Evolutionary conservation across 371 early-diverging fungal species (phyloP).

Genomic region (Mucor ambiguus): DNA sequence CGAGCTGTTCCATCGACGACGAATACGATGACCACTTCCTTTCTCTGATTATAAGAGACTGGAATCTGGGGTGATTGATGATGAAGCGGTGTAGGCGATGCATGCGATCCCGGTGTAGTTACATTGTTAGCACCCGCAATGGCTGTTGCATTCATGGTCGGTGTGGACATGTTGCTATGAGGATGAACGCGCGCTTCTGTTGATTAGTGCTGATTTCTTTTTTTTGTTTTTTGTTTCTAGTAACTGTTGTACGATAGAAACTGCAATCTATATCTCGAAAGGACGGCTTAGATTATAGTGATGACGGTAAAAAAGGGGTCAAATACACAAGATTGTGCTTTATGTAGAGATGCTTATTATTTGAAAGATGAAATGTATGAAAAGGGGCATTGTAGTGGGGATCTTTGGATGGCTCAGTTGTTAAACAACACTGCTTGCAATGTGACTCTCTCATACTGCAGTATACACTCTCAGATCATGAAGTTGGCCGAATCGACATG

Average conservation of each 20-base stretch:
- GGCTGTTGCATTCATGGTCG: constrained; percentile 1
- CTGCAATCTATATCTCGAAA: neutral
- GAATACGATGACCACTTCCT: constrained; percentile 63
- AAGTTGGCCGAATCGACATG: neutral
- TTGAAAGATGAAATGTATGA: neutral
- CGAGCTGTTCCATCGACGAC: constrained; percentile 63
- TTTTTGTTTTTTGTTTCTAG: neutral
- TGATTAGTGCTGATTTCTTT: neutral
- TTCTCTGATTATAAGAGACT: constrained; percentile 43
- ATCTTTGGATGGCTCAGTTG: neutral
- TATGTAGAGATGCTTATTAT: neutral
- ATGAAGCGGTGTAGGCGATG: constrained; percentile 68
- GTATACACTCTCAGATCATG: neutral
- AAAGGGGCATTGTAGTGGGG: neutral
- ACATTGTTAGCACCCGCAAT: constrained; percentile 17
- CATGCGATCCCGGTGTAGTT: constrained; percentile 41
- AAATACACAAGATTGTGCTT: neutral
- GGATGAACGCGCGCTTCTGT: neutral
- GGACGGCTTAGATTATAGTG: neutral
- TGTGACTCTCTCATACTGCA: neutral
- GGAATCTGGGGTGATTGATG: constrained; percentile 81
- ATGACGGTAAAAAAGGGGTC: neutral
- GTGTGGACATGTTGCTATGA: constrained; percentile 16
- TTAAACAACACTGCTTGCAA: neutral
- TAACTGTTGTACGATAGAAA: neutral